Conservation (phyloP, 2,329 filamentous ascomycete species). For the Amesomyces nigricolor region DNA sequence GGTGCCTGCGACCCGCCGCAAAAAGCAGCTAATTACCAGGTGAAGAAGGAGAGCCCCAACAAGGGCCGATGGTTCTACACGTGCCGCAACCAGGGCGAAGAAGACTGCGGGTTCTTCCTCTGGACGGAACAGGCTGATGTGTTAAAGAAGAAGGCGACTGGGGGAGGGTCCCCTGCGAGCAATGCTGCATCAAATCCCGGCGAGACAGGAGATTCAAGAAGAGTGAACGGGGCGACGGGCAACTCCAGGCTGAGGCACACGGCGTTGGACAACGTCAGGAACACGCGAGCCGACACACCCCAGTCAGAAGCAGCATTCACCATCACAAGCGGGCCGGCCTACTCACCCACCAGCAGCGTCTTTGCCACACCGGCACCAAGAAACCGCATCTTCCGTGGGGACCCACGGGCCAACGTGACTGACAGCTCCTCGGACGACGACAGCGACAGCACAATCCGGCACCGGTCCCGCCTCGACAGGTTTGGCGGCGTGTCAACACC, state of each 20-base stretch:
- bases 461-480: background rate
- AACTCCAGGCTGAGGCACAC: no score
- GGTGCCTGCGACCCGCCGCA: conserved; percentile 26
- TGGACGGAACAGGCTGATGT: conserved; percentile 37
- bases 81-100: conserved; percentile 31
- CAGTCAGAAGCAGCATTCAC: conserved; percentile 15
- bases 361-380: conserved; percentile 10
- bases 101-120: conserved; percentile 41
- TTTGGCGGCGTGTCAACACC: background rate
- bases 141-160: conserved; percentile 27
- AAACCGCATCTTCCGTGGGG: conserved; percentile 7
- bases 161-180: background rate
- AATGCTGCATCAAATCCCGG: background rate
- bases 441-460: background rate
- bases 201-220: no score
- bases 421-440: background rate
- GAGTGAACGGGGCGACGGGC: no score
- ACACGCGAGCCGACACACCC: background rate
- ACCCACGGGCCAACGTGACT: background rate
- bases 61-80: conserved; percentile 40
- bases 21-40: conserved; percentile 33
- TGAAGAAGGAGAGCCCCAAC: conserved; percentile 36
- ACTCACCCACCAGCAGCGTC: conserved; percentile 21
- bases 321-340: background rate
- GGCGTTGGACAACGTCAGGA: background rate